Percentiles rank a stretch among this genome's conserved stretches.
Evolutionary conservation across 208 protist genomes (phyloP).

Genomic region (Blastocrithidia nonstop): DNA sequence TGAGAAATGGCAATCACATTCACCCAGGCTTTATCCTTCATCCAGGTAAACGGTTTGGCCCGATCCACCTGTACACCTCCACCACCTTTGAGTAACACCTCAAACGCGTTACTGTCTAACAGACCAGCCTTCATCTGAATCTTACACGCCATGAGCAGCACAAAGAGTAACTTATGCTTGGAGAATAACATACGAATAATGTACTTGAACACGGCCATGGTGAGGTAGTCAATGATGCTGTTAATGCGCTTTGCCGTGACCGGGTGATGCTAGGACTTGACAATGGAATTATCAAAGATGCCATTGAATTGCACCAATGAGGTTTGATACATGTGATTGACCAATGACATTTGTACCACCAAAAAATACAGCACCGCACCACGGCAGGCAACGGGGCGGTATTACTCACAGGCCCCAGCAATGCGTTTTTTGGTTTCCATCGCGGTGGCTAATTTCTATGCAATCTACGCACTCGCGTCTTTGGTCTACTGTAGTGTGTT

Average conservation of each 20-base stretch:
- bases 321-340: constrained; percentile 98
- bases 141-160: constrained; percentile 93
- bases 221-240: constrained; percentile 93
- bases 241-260: constrained; percentile 89
- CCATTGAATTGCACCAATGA: constrained; percentile 95
- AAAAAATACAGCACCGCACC: constrained; percentile 97
- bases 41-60: constrained; percentile 89
- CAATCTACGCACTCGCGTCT: constrained; percentile 91
- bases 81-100: constrained; percentile 91
- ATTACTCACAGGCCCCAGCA: constrained; percentile 92
- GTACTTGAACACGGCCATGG: constrained; percentile 89
- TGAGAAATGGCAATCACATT: constrained; percentile 85
- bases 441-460: constrained; percentile 90
- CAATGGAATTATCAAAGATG: constrained; percentile 92
- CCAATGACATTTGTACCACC: constrained; percentile 95
- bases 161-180: constrained; percentile 95
- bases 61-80: constrained; percentile 84
- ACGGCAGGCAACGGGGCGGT: constrained; percentile 92
- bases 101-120: constrained; percentile 73
- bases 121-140: constrained; percentile 85
- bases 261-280: constrained; percentile 78
- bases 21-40: constrained; percentile 94
- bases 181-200: constrained; percentile 95
- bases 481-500: constrained; percentile 94
- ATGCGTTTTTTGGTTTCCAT: constrained; percentile 94